phyloP scores from a whole-genome alignment of 768 basidiomycete species.

The Xerocomus potaroensis region DNA sequence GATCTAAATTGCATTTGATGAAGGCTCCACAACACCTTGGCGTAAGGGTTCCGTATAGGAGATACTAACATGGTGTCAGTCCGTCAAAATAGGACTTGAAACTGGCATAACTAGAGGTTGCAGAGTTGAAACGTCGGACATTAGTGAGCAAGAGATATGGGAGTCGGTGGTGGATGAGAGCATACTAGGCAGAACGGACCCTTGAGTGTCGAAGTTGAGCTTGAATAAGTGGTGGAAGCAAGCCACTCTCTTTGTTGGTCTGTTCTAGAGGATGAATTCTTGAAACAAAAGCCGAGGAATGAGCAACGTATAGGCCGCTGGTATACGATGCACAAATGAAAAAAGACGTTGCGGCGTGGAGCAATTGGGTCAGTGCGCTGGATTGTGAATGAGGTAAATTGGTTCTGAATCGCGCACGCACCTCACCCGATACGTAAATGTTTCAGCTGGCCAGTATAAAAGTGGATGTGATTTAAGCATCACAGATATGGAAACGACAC shows the following conservation, averaged over 20 bases:
- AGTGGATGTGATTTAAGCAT: background rate
- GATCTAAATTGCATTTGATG: slow-evolving; percentile 9
- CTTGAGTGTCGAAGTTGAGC: too few relatives aligned
- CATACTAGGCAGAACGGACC: background rate
- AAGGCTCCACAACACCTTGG: slow-evolving; percentile 1
- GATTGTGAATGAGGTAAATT: slow-evolving; percentile 2
- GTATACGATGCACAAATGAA: too few relatives aligned
- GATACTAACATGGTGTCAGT: background rate
- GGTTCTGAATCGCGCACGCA: background rate
- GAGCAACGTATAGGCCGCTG: too few relatives aligned
- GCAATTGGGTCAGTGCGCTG: background rate
- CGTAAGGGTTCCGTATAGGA: slow-evolving; percentile 6
- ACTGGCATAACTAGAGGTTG: too few relatives aligned
- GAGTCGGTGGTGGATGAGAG: background rate
- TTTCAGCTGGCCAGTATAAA: background rate
- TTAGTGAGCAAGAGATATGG: background rate
- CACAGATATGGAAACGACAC: background rate
- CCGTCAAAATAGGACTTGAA: background rate
- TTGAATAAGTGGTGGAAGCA: too few relatives aligned
- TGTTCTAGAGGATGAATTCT: background rate
- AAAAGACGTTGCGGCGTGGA: background rate
- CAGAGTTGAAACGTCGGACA: background rate
- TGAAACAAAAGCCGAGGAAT: too few relatives aligned
- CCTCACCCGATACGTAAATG: background rate
- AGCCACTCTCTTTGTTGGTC: too few relatives aligned